A percentile compares a stretch with the other conserved stretches of the same genome.
These are phyloP conservation scores for Hypoxylon cercidicola DNA, from an alignment of 495 filamentous ascomycete species.

Conservation along the genomic window DNA sequence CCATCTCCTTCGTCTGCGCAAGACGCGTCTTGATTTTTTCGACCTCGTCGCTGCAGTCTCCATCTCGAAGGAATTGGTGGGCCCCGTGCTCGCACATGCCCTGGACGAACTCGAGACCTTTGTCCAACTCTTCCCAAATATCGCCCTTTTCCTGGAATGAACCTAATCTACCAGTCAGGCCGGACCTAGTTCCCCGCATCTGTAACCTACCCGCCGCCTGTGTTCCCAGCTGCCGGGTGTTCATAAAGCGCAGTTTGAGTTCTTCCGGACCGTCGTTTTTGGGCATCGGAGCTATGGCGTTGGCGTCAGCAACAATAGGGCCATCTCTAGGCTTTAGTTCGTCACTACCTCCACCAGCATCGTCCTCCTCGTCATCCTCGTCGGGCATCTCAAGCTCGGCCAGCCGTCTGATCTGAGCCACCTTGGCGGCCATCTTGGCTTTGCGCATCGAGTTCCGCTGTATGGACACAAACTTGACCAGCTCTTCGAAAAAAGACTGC, in stretches of 20 bases:
- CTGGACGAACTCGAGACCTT: constrained; percentile 79
- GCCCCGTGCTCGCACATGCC: constrained; percentile 84
- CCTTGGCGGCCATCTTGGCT: constrained; percentile 75
- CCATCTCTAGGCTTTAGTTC: constrained; percentile 42
- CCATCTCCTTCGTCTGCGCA: constrained; percentile 66
- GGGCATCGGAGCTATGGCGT: constrained; percentile 5
- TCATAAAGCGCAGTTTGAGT: constrained; percentile 46
- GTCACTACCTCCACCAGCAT: constrained; percentile 5
- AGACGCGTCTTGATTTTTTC: constrained; percentile 70
- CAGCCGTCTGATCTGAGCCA: constrained; percentile 63
- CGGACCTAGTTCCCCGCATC: constrained; percentile 32
- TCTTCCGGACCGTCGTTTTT: constrained; percentile 30
- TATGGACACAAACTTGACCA: constrained; percentile 82
- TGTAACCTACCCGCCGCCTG: constrained; percentile 16
- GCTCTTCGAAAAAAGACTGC: constrained; percentile 79
- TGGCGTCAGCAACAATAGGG: constrained; percentile 24
- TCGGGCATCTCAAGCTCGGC: constrained; percentile 63
- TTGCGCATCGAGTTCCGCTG: constrained; percentile 84
- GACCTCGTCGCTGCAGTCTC: constrained; percentile 80
- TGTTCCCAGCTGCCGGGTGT: constrained; percentile 45
- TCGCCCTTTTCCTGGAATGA: constrained; percentile 51
- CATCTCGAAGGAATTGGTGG: constrained; percentile 85
- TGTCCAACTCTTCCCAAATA: constrained; percentile 78
- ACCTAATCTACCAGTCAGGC: constrained; percentile 40
- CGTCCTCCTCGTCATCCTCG: constrained; percentile 53